Evolutionary conservation across 176 grass and related monocot species (phyloP).

Genomic region (Canna indica): DNA sequence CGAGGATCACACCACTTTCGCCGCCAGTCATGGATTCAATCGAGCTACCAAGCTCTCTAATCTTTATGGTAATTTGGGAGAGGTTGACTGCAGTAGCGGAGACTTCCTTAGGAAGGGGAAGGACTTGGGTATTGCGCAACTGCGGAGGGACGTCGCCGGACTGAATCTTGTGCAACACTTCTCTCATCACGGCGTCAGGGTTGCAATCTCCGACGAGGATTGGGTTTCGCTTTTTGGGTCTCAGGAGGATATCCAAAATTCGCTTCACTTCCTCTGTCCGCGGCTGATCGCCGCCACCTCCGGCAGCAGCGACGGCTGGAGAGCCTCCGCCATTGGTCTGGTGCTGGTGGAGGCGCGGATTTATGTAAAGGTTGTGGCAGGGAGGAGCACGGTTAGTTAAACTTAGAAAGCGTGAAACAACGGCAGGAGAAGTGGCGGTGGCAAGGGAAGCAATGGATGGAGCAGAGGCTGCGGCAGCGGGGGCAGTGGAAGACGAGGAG

Average conservation of each 20-base stretch:
- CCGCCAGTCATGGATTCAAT: neutral
- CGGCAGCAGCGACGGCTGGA: neutral
- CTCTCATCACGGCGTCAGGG: slow-evolving; percentile 1
- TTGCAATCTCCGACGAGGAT: slow-evolving; percentile 22
- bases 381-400: neutral
- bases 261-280: slow-evolving; percentile 10
- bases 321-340: neutral
- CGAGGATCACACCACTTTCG: neutral
- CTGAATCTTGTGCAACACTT: slow-evolving; percentile 9
- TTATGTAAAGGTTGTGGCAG: slow-evolving; percentile 17
- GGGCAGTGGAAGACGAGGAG: neutral
- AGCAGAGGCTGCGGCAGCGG: neutral
- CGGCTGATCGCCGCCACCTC: neutral
- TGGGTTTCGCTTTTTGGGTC: slow-evolving; percentile 22
- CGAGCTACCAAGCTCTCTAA: slow-evolving; percentile 11
- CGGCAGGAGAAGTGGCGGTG: neutral
- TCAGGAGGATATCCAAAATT: slow-evolving; percentile 15
- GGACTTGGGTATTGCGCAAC: slow-evolving; percentile 4
- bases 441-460: neutral
- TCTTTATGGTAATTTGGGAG: slow-evolving; percentile 14
- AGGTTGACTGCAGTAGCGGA: neutral
- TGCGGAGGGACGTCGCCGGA: neutral
- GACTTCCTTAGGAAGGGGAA: slow-evolving; percentile 4
- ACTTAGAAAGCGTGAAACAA: neutral
- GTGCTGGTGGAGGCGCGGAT: slow-evolving; percentile 23